These are phyloP conservation scores for Pestalotiopsis sp. DNA, from an alignment of 2,329 filamentous ascomycete species.

Conservation along the genomic window DNA sequence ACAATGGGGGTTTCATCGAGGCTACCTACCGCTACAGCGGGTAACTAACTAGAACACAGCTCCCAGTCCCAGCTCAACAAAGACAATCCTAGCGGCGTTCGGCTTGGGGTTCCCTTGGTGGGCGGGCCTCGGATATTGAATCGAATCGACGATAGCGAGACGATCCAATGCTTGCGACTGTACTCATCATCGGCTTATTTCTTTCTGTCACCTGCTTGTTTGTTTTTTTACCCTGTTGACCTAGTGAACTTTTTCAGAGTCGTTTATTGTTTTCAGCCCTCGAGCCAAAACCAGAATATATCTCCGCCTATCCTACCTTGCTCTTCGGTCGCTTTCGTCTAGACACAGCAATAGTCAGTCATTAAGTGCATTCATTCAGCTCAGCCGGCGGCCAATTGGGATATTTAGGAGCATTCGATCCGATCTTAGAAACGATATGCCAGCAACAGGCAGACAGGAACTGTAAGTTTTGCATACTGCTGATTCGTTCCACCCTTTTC, in stretches of 20 bases:
- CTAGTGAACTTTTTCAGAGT: neutral
- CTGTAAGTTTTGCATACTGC: constrained; percentile 9
- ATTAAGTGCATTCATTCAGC: neutral
- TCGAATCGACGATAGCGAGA: neutral
- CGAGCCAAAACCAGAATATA: neutral
- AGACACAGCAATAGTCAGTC: neutral
- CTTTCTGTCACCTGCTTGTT: neutral
- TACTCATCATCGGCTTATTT: neutral
- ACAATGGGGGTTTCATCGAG: neutral
- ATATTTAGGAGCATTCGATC: neutral
- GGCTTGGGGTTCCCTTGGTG: neutral
- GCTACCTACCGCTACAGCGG: neutral
- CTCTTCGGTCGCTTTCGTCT: neutral
- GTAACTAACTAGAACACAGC: too few relatives aligned
- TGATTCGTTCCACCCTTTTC: neutral
- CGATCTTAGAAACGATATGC: neutral
- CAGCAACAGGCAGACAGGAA: constrained; percentile 8
- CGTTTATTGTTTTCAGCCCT: neutral
- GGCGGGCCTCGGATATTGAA: neutral
- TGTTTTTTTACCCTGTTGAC: neutral
- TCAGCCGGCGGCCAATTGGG: neutral
- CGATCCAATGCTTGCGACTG: neutral
- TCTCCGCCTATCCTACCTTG: neutral
- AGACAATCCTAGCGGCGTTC: neutral
- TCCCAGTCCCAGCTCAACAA: neutral